These are phyloP conservation scores for Incumbomyces lentus DNA, from an alignment of 2,329 filamentous ascomycete species.

Conservation along the genomic window DNA sequence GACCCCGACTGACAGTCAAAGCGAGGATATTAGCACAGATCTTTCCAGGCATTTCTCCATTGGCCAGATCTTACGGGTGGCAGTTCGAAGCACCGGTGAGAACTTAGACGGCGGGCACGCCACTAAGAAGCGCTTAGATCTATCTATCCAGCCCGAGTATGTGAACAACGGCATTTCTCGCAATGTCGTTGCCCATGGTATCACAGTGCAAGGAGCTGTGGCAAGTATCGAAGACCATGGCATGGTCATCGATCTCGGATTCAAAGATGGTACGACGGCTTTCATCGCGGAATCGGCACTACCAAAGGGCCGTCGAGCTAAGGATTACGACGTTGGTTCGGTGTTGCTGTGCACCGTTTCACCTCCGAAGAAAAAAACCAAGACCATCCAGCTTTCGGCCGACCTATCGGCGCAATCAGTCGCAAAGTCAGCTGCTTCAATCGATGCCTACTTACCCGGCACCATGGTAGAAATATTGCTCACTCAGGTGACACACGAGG, in stretches of 20 bases:
- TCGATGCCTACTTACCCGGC: slow-evolving; percentile 83
- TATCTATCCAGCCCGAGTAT: slow-evolving; percentile 70
- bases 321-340: slow-evolving; percentile 66
- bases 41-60: slow-evolving; percentile 64
- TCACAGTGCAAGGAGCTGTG: slow-evolving; percentile 77
- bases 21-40: slow-evolving; percentile 52
- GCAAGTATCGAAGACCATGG: slow-evolving; percentile 93
- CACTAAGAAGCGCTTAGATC: slow-evolving; percentile 70
- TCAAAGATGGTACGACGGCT: slow-evolving; percentile 60
- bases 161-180: slow-evolving; percentile 65
- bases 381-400: slow-evolving; percentile 76
- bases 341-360: slow-evolving; percentile 77
- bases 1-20: slow-evolving; percentile 29
- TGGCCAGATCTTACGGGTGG: slow-evolving; percentile 80
- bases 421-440: slow-evolving; percentile 67
- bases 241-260: slow-evolving; percentile 80
- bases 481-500: slow-evolving; percentile 60
- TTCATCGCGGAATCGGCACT: slow-evolving; percentile 82
- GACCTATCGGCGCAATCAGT: slow-evolving; percentile 42
- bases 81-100: slow-evolving; percentile 67
- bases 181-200: slow-evolving; percentile 63
- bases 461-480: slow-evolving; percentile 80
- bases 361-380: slow-evolving; percentile 63
- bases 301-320: slow-evolving; percentile 52
- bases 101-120: slow-evolving; percentile 42